Evolutionary conservation across 495 filamentous ascomycete genomes (phyloP).

Genomic region (Pseudotulostoma volvatum): DNA sequence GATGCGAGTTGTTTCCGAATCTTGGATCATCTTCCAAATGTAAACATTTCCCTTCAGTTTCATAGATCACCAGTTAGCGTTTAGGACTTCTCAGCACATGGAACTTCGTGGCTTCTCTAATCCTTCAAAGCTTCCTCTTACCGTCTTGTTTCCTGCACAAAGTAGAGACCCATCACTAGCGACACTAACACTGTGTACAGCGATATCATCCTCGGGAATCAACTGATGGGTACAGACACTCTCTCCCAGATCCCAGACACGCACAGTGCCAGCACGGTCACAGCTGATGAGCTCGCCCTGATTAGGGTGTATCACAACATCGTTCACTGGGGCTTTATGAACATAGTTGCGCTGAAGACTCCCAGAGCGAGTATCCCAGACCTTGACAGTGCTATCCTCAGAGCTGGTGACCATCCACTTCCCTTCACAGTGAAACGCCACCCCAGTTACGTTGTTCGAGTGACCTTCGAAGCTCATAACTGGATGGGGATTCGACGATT

Average conservation of each 20-base stretch:
- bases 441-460: conserved; percentile 84
- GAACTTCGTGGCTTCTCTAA: conserved; percentile 5
- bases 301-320: conserved; percentile 91
- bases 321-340: conserved; percentile 77
- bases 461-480: conserved; percentile 90
- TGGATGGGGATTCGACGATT: conserved; percentile 84
- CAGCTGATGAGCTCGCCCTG: conserved; percentile 95
- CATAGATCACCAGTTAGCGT: too few relatives aligned
- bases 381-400: conserved; percentile 94
- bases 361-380: conserved; percentile 89
- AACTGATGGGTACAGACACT: conserved; percentile 94
- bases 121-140: conserved; percentile 30
- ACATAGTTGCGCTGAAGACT: conserved; percentile 82
- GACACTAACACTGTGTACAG: conserved; percentile 85
- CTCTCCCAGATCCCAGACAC: conserved; percentile 92
- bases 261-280: conserved; percentile 80
- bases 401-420: conserved; percentile 99
- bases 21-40: conserved; percentile 83
- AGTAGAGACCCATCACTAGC: conserved; percentile 86
- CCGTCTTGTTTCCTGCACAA: conserved; percentile 88
- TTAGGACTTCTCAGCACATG: not conserved
- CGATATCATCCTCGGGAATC: conserved; percentile 88
- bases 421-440: conserved; percentile 94
- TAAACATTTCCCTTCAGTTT: conserved; percentile 72
- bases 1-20: conserved; percentile 69